A percentile compares a stretch with the other conserved stretches of the same genome.
Conservation (phyloP, 352 stramenopile genomes). For the Globisporangium mamillatum region DNA sequence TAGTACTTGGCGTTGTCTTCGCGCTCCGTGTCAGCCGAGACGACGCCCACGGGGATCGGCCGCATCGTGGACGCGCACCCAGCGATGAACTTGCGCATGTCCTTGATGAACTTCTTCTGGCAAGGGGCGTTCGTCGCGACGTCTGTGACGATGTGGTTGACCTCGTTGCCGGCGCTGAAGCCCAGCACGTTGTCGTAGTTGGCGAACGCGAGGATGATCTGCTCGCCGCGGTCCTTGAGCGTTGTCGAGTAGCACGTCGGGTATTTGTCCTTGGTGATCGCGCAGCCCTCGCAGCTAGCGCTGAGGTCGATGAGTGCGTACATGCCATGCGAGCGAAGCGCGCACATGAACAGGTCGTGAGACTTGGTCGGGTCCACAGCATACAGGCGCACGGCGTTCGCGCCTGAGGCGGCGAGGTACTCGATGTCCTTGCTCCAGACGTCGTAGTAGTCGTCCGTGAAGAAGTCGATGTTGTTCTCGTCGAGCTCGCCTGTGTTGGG, state of each 20-base stretch:
- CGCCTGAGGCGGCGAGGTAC: constrained; percentile 51
- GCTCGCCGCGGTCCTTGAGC: constrained; percentile 69
- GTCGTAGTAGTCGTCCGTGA: constrained; percentile 69
- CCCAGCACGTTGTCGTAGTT: constrained; percentile 84
- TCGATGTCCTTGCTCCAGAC: constrained; percentile 72
- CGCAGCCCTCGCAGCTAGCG: constrained; percentile 47
- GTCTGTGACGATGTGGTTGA: constrained; percentile 60
- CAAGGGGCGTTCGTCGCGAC: constrained; percentile 64
- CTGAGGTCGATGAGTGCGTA: constrained; percentile 71
- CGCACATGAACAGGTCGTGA: constrained; percentile 88
- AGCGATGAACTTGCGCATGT: constrained; percentile 73
- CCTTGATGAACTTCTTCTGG: constrained; percentile 87
- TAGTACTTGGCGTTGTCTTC: constrained; percentile 80
- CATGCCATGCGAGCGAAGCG: constrained; percentile 66
- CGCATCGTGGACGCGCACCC: constrained; percentile 47
- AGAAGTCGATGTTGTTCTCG: constrained; percentile 81
- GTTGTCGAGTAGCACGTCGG: constrained; percentile 51
- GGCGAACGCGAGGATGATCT: constrained; percentile 78
- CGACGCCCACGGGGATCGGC: constrained; percentile 78
- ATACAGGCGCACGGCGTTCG: constrained; percentile 84
- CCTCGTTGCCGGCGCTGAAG: constrained; percentile 81
- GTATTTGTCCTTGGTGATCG: constrained; percentile 47
- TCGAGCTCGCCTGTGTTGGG: constrained; percentile 71
- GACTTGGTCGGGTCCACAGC: constrained; percentile 78
- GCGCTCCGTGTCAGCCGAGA: constrained; percentile 61